A percentile compares a stretch with the other conserved stretches of the same genome.
Conservation (phyloP, 2,329 filamentous ascomycete species). For the Trichoderma sp. region DNA sequence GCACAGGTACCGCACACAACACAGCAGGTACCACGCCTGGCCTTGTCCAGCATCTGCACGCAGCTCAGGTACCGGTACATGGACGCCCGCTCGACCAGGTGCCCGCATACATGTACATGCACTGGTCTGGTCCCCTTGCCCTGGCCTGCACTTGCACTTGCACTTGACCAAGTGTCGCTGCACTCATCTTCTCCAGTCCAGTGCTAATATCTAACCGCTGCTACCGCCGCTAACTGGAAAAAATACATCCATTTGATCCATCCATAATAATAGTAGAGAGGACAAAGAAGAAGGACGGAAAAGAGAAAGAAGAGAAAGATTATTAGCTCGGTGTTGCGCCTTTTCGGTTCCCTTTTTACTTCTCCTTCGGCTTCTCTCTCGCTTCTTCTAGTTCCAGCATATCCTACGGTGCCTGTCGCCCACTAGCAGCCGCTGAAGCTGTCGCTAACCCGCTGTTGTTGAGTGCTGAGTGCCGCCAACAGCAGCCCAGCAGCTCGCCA, state of each 20-base stretch:
- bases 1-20: background rate
- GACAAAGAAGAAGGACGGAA: background rate
- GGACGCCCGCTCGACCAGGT: background rate
- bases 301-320: background rate
- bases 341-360: background rate
- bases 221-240: slow-evolving; percentile 22
- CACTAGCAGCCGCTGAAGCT: background rate
- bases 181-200: background rate
- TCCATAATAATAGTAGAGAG: background rate
- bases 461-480: background rate
- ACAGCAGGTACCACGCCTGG: background rate
- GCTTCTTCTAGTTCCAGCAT: background rate
- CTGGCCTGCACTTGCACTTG: background rate
- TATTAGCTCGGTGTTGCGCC: background rate
- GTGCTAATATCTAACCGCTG: slow-evolving; percentile 7
- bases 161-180: slow-evolving; percentile 10
- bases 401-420: background rate
- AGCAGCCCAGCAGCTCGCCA: background rate
- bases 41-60: background rate
- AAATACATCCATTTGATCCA: background rate
- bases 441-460: background rate
- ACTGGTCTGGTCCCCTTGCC: background rate
- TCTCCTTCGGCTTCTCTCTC: background rate
- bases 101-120: background rate
- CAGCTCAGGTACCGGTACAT: background rate